Base-by-base conservation (phyloP, 2,329 filamentous ascomycete species). In the Ascochyta fabae region DNA sequence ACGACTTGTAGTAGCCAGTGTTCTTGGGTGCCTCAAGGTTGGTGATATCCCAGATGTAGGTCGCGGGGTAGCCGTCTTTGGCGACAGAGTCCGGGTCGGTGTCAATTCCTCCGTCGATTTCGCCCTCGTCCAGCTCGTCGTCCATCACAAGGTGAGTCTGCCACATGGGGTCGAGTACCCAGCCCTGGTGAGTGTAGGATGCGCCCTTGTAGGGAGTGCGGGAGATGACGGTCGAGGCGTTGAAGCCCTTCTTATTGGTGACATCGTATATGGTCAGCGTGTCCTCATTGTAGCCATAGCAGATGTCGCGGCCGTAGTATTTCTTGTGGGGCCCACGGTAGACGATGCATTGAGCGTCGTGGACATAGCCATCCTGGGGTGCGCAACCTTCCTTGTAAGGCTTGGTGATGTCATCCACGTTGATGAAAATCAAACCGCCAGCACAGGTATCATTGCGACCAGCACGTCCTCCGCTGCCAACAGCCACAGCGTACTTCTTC, bases 291-390 rank as follows among this genome's bases (percentile, higher is more conserved):
- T 83, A 84, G 39, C 80, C 80, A 70, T 82, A 83, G 78, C 83
- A 85, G 60, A 85, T 84, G 41, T 85, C 81, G 2, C 76, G 76
- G 26, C 78, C 80, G 13, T 74, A 72, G 72, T 83, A 85, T 43
- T 77, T 70, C 50, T 71, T 72, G 62, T 84, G 77, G 2, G 83
- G 82, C 1, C 83, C 83, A 12, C 76, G 78, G 74, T 84, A 84
- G 42, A 82, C 78, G 27, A 86, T 76, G 71, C 84, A 86, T 71
- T 87, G 84, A 4, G 83, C 83, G 60, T 86, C 84, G 67, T 86
- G 84, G 16, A 85, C 82, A 65, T 86, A 86, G 53, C 83, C 83
- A 65, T 86, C 84, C 31, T 79, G 69, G n/a, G 77, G 74, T 4
- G 79, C 79, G 64, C 84, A 86, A 26, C 84, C 84, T 16, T 82